Base-by-base conservation (phyloP, 1,284 basidiomycete species). In the Ustilago bromivora region DNA sequence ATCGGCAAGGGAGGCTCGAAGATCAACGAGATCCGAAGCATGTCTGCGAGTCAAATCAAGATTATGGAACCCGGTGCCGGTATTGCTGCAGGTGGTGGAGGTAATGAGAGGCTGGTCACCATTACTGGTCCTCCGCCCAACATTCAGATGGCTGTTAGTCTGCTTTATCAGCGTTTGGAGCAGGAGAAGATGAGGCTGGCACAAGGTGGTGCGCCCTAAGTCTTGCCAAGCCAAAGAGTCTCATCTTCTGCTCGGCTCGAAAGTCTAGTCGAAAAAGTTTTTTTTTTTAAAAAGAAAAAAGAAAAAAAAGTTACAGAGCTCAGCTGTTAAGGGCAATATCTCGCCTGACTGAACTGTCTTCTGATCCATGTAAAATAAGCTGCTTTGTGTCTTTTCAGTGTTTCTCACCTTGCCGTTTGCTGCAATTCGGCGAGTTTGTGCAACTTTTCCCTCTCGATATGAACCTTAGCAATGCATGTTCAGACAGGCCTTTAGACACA, bases 1-100 rank as follows among this genome's bases (percentile, higher is more conserved):
- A 99, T 99, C 82, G 97, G 97, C 60, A 99, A 98, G 87, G 96
- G 95, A 31, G 97, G 97, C 4, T 92, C 92, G 84, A 99, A 99
- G 88, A 99, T 99, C 89, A 99, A 99, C 85, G 97, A 99, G 88
- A 98, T 99, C 80, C 90, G 97, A 81, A 93, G 92, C 86, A 93
- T 93, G 92, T 95, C 91, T 85, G 93, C 91, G 23, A 96, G 94
- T 86, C 93, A 96, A 83, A 98, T 99, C 87, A 96, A 98, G 88
- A 98, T 99, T 68, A 98, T 98, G 92, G 97, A 99, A 84, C 96
- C 96, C 32, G 88, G 79, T 41, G 84, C 84, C 2, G 84, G 84
- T 15, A 63, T 81, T 15, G 80, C 80, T 4, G 84, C 84, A 1
- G 87, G 86, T 12, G 87, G 88, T 8, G 82, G 81, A 28, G 88